Evolutionary conservation across 2,329 filamentous ascomycete species (phyloP), one percentile per base, ranked within the genome.

Genomic region (Microsporum canis): DNA sequence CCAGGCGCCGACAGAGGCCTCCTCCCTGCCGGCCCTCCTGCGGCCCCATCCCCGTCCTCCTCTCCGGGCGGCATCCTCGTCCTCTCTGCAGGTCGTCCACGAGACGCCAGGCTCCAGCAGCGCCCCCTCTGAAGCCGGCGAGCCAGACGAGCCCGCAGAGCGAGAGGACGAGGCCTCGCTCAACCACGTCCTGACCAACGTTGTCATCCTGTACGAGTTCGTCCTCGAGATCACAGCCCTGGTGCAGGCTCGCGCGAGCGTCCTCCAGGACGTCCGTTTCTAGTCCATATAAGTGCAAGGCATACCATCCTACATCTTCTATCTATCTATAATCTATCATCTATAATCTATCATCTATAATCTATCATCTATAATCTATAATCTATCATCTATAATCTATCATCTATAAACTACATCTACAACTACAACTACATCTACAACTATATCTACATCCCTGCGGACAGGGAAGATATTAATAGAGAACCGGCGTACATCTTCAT

Each of bases 181-280:
- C 3, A 89, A 87, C 45, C 88, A 92, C 70, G 78, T 92, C 8
- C 76, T 94, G 64, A 92, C 88, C 4, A 94, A 92, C 71, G 83
- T 88, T 45, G 83, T 92, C 62, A 82, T 92, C 58, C 77, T 91
- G 61, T 89, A 94, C 71, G 87, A 88, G 39, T 94, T 94, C 70
- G 74, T 92, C 57, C 79, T 92, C 57, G 89, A 94, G 72, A 73
- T 92, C 61, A 85, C 88, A 1, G 87, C 87, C 31, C 73, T 91
- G 67, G 79, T 91, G 62, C 88, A 92, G 71, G 85, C 88, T 39
- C 79, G 89, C 60, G 87, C 86, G 29, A 85, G 85, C 10, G 72
- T 91, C 56, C 91, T 92, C 73, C 86, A 87, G 60, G 89, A 92
- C 71, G 85, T 90, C 31, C 82, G 81, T 43, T 89, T 63, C 39